These are phyloP conservation scores for Angomonas ambiguus DNA, from an alignment of 208 protist genomes.

Conservation along the genomic window DNA sequence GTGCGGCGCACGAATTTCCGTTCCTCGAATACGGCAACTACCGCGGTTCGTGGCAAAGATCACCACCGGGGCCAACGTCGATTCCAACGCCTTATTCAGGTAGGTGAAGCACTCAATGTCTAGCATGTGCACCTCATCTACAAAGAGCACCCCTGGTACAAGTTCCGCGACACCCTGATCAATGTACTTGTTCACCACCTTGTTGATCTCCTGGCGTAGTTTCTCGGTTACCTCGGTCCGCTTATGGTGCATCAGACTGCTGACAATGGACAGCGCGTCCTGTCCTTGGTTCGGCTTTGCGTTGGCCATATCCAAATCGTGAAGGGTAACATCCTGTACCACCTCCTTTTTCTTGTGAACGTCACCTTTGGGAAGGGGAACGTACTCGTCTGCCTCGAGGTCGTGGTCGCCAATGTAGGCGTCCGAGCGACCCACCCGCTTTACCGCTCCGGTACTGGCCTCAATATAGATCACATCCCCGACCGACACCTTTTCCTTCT, in stretches of 20 bases:
- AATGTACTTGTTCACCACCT: slow-evolving; percentile 99
- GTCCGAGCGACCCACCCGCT: slow-evolving; percentile 95
- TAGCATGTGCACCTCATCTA: slow-evolving; percentile 99
- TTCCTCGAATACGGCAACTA: slow-evolving; percentile 95
- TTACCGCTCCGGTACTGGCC: slow-evolving; percentile 96
- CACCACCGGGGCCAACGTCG: slow-evolving; percentile 98
- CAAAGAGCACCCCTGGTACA: slow-evolving; percentile 99
- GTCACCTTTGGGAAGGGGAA: slow-evolving; percentile 99
- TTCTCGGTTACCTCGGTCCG: slow-evolving; percentile 99
- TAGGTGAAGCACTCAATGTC: slow-evolving; percentile 99
- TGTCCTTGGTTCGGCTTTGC: slow-evolving; percentile 96
- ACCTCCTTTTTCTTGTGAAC: slow-evolving; percentile 99
- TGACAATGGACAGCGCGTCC: slow-evolving; percentile 97
- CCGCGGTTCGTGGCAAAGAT: slow-evolving; percentile 99
- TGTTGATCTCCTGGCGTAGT: slow-evolving; percentile 99
- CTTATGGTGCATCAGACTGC: slow-evolving; percentile 98
- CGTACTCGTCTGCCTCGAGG: slow-evolving; percentile 99
- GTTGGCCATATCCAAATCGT: slow-evolving; percentile 99
- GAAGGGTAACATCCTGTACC: slow-evolving; percentile 99
- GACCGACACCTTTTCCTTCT: slow-evolving; percentile 98
- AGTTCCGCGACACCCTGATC: slow-evolving; percentile 99
- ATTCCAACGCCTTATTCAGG: slow-evolving; percentile 99
- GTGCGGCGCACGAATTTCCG: slow-evolving; percentile 97
- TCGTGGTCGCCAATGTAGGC: slow-evolving; percentile 95
- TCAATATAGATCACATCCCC: slow-evolving; percentile 99